A percentile compares a stretch with the other conserved stretches of the same genome.
Evolutionary conservation across 495 filamentous ascomycete genomes (phyloP).

Genomic region (Annulohypoxylon stygium): DNA sequence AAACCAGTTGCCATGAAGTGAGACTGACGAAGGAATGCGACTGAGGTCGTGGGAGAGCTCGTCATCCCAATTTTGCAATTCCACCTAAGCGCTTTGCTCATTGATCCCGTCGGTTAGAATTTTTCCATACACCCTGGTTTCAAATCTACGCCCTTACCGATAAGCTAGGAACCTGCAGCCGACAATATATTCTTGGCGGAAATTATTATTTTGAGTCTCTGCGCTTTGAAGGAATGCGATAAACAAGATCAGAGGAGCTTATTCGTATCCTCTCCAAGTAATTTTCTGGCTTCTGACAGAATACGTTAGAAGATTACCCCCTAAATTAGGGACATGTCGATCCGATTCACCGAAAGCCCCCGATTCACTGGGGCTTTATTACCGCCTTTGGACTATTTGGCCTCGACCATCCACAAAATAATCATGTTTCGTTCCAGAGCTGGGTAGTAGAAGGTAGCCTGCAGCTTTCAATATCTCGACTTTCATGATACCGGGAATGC

Average conservation of each 20-base stretch:
- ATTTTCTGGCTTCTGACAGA: not conserved
- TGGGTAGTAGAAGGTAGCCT: constrained; percentile 20
- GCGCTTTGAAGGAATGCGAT: not conserved
- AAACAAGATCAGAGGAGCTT: not conserved
- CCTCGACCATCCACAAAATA: not conserved
- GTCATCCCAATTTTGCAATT: constrained; percentile 9
- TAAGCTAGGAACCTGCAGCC: constrained; percentile 9
- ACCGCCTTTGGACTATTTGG: constrained; percentile 14
- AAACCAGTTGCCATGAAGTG: not conserved
- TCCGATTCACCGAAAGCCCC: constrained; percentile 11
- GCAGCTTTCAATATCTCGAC: constrained; percentile 19
- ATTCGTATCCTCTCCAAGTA: not conserved
- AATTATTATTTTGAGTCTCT: not conserved
- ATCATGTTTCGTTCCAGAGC: constrained; percentile 19
- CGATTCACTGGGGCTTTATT: constrained; percentile 18
- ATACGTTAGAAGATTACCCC: constrained; percentile 3
- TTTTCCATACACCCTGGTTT: constrained; percentile 10
- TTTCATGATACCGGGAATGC: not conserved
- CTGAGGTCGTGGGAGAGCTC: not conserved
- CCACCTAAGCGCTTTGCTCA: not conserved
- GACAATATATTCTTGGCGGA: constrained; percentile 14
- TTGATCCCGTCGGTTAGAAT: constrained; percentile 1
- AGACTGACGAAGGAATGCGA: not conserved
- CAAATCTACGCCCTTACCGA: not conserved
- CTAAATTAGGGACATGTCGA: constrained; percentile 17